Conservation (phyloP, 2,329 filamentous ascomycete genomes). For the Neophaeococcomyces aloes region DNA sequence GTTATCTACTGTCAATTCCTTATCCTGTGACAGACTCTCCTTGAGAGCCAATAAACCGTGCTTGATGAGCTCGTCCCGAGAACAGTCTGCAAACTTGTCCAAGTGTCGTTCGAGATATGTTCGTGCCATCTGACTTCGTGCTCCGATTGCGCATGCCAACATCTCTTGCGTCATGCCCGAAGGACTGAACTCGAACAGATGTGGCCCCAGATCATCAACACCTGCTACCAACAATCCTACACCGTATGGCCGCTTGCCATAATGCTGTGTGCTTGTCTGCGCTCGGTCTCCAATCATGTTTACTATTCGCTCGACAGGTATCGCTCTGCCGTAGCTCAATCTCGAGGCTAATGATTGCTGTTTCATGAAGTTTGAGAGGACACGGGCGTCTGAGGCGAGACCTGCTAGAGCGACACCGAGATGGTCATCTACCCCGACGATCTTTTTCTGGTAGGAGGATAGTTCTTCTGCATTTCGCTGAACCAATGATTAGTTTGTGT, state of each 20-base stretch:
- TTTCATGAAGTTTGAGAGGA: conserved; percentile 99
- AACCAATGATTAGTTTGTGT: conserved; percentile 10
- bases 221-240: conserved; percentile 87
- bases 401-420: conserved; percentile 92
- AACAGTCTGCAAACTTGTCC: conserved; percentile 66
- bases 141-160: conserved; percentile 89
- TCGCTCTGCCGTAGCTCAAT: conserved; percentile 88
- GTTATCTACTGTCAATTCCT: conserved; percentile 94
- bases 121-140: conserved; percentile 90
- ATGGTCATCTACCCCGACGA: conserved; percentile 93
- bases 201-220: conserved; percentile 85
- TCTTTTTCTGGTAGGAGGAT: conserved; percentile 99
- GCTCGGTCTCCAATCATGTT: conserved; percentile 90
- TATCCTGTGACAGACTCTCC: conserved; percentile 92
- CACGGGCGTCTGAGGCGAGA: conserved; percentile 91
- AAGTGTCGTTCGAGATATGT: conserved; percentile 93
- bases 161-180: conserved; percentile 95
- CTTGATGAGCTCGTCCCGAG: conserved; percentile 74
- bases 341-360: conserved; percentile 93
- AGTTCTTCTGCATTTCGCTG: conserved; percentile 98
- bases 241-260: conserved; percentile 91
- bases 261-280: conserved; percentile 95
- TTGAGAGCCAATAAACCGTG: conserved; percentile 87
- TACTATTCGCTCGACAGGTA: conserved; percentile 81
- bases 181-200: conserved; percentile 97